Base-by-base conservation (phyloP, 805 yeast species). In the Candida qinlingensis region DNA sequence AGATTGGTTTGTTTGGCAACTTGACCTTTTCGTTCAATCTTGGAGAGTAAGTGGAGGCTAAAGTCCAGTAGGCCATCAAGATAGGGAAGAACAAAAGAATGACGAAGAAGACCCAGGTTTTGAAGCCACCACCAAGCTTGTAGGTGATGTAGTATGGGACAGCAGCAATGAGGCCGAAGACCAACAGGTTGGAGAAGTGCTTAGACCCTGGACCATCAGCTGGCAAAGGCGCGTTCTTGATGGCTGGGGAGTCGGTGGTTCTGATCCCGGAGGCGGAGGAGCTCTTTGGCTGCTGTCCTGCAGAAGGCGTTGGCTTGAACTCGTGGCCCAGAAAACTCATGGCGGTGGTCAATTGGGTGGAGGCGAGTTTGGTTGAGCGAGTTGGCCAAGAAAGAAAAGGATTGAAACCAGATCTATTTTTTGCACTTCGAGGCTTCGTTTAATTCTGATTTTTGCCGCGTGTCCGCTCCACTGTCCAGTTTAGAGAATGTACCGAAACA, bases 201-300 rank as follows among this genome's bases (percentile, higher is more conserved):
- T 79, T 81, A 33, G 90, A 74, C 28, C 95, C 90, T 6, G 96
- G 87, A 39, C 96, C 97, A 64, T 89, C 97, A 5, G 96, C 96
- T 29, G 96, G 91, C 53, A 88, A 72, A 9, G 90, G 90, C 2
- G 92, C 96, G 64, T 89, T 89, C 62, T 84, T 80, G 63, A 89
- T 88, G 7, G 91, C 73, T 29, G 96, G 95, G 44, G 63, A 78
- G 71, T 49, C 52, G 7, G 66, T 62, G 41, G 66, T 57, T 45
- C 52, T 50, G 46, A 74, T 74, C 38, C 87, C 87, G 53, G 70
- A 73, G 47, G 68, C 75, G 37, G 60, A 58, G 28, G 69, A 57
- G 7, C 77, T 63, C 34, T 70, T 63, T 8, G 77, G 74, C 40
- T 64, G 74, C 30, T 69, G 57, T n/a, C 68, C 53, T 11, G 79